These are phyloP conservation scores for Teratosphaeria pseudoeucalypti DNA, from an alignment of 2,329 filamentous ascomycete species.

Conservation along the genomic window DNA sequence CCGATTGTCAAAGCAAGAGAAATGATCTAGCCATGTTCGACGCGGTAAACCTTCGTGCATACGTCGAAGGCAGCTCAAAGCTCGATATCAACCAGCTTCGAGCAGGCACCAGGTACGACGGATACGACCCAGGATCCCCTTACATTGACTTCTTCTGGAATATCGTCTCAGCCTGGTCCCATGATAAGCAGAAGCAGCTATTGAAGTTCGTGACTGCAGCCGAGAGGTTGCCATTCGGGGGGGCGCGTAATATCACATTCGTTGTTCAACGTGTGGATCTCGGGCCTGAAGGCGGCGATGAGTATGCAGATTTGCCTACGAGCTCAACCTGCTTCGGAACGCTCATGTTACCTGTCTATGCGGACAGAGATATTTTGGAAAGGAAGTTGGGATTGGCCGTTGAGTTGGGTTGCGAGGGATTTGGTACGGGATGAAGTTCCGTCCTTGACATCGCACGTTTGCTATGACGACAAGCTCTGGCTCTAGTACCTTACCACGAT, in stretches of 20 bases:
- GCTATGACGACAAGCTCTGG: not conserved
- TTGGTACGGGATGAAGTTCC: slow-evolving; percentile 44
- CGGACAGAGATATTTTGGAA: slow-evolving; percentile 55
- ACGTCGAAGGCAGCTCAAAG: slow-evolving; percentile 73
- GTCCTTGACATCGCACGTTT: not conserved
- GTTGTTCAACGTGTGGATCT: slow-evolving; percentile 59
- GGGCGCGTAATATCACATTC: slow-evolving; percentile 72
- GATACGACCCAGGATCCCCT: slow-evolving; percentile 59
- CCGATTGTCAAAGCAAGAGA: not conserved
- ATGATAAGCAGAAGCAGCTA: slow-evolving; percentile 61
- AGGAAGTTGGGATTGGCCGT: slow-evolving; percentile 75
- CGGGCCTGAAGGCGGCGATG: slow-evolving; percentile 47
- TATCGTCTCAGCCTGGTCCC: slow-evolving; percentile 57
- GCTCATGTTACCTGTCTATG: slow-evolving; percentile 75
- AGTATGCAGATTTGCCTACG: slow-evolving; percentile 53
- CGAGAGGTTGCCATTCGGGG: slow-evolving; percentile 80
- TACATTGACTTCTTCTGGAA: slow-evolving; percentile 76
- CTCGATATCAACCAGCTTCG: slow-evolving; percentile 70
- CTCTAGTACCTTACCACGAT: not conserved
- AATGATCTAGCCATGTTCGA: slow-evolving; percentile 33
- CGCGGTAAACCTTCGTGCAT: slow-evolving; percentile 59
- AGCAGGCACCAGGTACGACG: slow-evolving; percentile 65
- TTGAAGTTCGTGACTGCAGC: slow-evolving; percentile 93
- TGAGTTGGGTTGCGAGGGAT: slow-evolving; percentile 70
- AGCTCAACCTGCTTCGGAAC: slow-evolving; percentile 92